Percentiles rank a stretch among this genome's conserved stretches.
Conservation (phyloP, 1,284 basidiomycete species). For the Marasmius tenuissimus region DNA sequence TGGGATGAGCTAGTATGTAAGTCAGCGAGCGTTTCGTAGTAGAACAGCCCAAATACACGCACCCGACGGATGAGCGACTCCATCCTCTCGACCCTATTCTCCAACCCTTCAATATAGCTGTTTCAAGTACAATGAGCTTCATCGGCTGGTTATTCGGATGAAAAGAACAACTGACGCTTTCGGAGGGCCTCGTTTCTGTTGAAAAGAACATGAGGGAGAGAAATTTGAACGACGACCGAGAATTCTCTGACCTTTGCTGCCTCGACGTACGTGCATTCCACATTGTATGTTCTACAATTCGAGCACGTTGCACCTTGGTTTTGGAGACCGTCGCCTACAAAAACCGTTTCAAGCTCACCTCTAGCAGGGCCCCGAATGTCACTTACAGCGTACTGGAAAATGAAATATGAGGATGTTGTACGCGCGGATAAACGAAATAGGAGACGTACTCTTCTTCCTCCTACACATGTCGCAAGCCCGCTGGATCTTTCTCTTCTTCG, state of each 20-base stretch:
- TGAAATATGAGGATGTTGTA: neutral
- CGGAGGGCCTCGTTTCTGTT: slow-evolving; percentile 78
- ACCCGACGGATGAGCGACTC: slow-evolving; percentile 47
- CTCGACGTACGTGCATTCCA: slow-evolving; percentile 79
- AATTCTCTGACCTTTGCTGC: slow-evolving; percentile 57
- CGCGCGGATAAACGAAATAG: neutral
- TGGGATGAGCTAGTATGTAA: neutral
- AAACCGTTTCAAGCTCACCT: neutral
- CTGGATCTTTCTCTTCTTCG: slow-evolving; percentile 70
- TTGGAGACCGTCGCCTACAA: slow-evolving; percentile 58
- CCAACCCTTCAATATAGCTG: slow-evolving; percentile 73
- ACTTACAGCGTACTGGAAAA: slow-evolving; percentile 54
- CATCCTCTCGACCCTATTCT: slow-evolving; percentile 70
- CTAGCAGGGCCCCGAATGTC: neutral
- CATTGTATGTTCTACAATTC: slow-evolving; percentile 72
- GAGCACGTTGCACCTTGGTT: slow-evolving; percentile 74
- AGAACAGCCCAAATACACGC: neutral
- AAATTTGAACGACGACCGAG: neutral
- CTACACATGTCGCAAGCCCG: slow-evolving; percentile 76
- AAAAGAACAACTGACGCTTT: slow-evolving; percentile 66
- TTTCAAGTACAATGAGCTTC: neutral
- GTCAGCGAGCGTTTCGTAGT: neutral
- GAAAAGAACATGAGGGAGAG: neutral
- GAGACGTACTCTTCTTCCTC: slow-evolving; percentile 66
- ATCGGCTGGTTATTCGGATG: neutral